phyloP scores from a whole-genome alignment of 129 eudicot species.

The Solidago caesia region DNA sequence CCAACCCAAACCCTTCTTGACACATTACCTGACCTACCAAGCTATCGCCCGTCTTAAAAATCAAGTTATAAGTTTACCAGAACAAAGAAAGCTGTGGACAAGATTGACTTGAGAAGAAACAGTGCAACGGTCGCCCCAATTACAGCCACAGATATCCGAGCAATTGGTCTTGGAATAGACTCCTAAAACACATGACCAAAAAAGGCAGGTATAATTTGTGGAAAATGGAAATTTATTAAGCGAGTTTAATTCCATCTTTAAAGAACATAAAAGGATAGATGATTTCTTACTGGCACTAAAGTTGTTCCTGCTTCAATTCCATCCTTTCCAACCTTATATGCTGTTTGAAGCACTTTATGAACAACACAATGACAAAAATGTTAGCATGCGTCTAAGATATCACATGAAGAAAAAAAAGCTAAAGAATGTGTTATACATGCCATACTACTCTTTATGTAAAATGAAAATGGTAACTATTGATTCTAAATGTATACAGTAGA shows the following conservation, averaged over 20 bases:
- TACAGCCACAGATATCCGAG: conserved; percentile 66
- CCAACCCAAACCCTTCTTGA: not conserved
- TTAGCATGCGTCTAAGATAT: conserved; percentile 20
- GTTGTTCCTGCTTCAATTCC: conserved; percentile 88
- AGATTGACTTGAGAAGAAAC: conserved; percentile 67
- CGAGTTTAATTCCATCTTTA: not conserved
- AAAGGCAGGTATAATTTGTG: not conserved
- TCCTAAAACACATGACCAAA: conserved; percentile 38
- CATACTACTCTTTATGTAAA: not conserved
- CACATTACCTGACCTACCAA: not conserved
- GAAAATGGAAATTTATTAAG: not conserved
- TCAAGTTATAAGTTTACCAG: conserved; percentile 47
- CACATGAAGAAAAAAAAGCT: not conserved
- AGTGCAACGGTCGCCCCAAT: conserved; percentile 48
- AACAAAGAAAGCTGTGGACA: conserved; percentile 71
- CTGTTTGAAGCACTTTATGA: conserved; percentile 59
- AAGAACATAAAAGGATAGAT: not conserved
- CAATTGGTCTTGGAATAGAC: conserved; percentile 84
- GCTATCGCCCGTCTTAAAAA: not conserved
- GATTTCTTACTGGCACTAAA: conserved; percentile 78
- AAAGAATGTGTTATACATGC: not conserved
- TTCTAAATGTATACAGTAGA: too few relatives aligned
- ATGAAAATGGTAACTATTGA: not conserved
- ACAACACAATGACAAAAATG: conserved; percentile 6
- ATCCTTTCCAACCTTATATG: conserved; percentile 70